A percentile compares a stretch with the other conserved stretches of the same genome.
These are phyloP conservation scores for Chlamydomonas sphaeroides DNA, from an alignment of 139 green algal genomes.

Conservation along the genomic window DNA sequence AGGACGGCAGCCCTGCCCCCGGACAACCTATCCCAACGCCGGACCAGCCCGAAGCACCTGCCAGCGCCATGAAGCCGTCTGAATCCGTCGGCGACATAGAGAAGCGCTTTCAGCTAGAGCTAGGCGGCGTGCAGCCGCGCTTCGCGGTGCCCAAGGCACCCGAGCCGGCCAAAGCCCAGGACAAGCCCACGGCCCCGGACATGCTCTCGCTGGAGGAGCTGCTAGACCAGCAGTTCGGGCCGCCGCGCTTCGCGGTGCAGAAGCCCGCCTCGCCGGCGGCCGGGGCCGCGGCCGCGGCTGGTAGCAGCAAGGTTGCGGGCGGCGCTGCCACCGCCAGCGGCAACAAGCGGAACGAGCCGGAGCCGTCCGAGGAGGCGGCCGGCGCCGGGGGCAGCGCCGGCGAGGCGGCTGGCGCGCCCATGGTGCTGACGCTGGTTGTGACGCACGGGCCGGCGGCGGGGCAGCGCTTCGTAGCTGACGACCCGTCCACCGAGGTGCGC, in stretches of 20 bases:
- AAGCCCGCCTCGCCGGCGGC: constrained; percentile 16
- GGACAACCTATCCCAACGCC: no score
- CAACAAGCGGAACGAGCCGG: no score
- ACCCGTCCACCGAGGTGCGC: constrained; percentile 44
- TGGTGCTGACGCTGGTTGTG: constrained; percentile 60
- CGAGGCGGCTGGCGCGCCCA: no score
- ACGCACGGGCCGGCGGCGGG: constrained; percentile 57
- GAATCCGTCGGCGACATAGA: not conserved
- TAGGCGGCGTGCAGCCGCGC: constrained; percentile 1
- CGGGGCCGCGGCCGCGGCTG: no score
- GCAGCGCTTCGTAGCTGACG: constrained; percentile 25
- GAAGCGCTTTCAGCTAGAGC: constrained; percentile 36
- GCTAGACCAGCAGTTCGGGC: constrained; percentile 50
- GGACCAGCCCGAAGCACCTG: no score
- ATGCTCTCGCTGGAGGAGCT: constrained; percentile 19
- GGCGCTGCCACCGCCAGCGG: no score
- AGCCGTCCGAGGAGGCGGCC: no score
- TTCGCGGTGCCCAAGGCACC: constrained; percentile 26
- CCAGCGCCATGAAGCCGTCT: not conserved
- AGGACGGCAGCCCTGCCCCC: no score
- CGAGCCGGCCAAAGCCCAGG: not conserved
- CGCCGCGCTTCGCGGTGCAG: constrained; percentile 47
- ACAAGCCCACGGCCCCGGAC: not conserved
- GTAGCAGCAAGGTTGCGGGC: no score
- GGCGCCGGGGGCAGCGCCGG: no score